A percentile compares a stretch with the other conserved stretches of the same genome.
Evolutionary conservation across 2,329 filamentous ascomycete genomes (phyloP).

Genomic region (Juglanconis sp.): DNA sequence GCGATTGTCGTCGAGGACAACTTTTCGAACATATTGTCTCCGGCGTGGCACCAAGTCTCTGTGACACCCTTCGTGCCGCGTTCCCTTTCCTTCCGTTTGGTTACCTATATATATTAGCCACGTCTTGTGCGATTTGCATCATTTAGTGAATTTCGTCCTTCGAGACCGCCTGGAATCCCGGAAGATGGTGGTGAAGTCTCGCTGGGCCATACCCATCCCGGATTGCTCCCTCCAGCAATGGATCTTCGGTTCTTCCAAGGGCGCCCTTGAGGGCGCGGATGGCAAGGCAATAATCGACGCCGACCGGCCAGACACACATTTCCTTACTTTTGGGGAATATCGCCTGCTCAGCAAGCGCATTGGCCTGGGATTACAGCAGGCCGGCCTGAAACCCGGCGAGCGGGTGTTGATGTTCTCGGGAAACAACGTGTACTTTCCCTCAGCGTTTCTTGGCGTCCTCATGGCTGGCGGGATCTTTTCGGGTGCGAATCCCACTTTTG

Average conservation of each 20-base stretch:
- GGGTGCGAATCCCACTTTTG: slow-evolving; percentile 48
- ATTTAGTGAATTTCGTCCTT: background rate
- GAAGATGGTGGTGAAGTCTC: slow-evolving; percentile 45
- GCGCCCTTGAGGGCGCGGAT: slow-evolving; percentile 35
- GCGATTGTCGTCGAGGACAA: background rate
- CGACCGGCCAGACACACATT: slow-evolving; percentile 62
- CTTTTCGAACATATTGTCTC: background rate
- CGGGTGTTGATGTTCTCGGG: slow-evolving; percentile 70
- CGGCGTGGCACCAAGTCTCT: background rate
- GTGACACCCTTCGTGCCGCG: background rate
- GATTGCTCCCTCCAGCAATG: slow-evolving; percentile 52
- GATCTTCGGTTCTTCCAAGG: slow-evolving; percentile 50
- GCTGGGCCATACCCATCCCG: slow-evolving; percentile 43
- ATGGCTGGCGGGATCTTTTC: slow-evolving; percentile 79
- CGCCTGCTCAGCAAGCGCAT: slow-evolving; percentile 71
- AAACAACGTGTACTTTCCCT: slow-evolving; percentile 71
- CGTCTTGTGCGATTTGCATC: background rate
- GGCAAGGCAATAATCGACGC: slow-evolving; percentile 59
- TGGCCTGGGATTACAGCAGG: slow-evolving; percentile 62
- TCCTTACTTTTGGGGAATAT: slow-evolving; percentile 61
- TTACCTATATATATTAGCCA: background rate
- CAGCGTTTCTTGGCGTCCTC: slow-evolving; percentile 67
- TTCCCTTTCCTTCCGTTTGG: background rate
- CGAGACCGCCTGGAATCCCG: background rate
- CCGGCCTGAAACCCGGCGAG: slow-evolving; percentile 65